These are phyloP conservation scores for Metschnikowia hibisci DNA, from an alignment of 805 yeast species.

Conservation along the genomic window DNA sequence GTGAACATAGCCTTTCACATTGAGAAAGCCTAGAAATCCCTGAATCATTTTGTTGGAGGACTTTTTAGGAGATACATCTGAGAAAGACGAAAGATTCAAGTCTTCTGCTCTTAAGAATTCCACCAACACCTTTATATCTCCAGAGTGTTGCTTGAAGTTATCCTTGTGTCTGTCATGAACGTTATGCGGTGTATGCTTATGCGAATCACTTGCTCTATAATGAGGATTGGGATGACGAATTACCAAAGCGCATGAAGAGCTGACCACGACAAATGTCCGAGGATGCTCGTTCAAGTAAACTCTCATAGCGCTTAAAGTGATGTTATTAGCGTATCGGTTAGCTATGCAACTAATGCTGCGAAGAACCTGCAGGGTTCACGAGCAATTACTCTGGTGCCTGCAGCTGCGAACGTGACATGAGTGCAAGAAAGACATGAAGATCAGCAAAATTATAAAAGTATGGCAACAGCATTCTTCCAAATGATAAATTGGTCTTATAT, in stretches of 20 bases:
- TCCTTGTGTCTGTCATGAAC: slow-evolving; percentile 20
- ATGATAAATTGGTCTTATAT: too few relatives aligned
- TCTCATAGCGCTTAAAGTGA: slow-evolving; percentile 40
- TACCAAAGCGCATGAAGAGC: slow-evolving; percentile 55
- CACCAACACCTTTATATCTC: slow-evolving; percentile 38
- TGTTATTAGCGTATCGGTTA: background rate
- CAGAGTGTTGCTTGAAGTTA: slow-evolving; percentile 17
- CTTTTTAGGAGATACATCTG: slow-evolving; percentile 38
- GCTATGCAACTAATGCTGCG: slow-evolving; percentile 2
- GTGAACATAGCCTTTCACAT: slow-evolving; percentile 50
- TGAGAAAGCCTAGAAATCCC: slow-evolving; percentile 62
- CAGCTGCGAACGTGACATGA: slow-evolving; percentile 1
- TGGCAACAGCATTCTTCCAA: too few relatives aligned
- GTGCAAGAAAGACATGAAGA: background rate
- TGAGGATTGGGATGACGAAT: slow-evolving; percentile 47
- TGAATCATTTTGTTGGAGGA: slow-evolving; percentile 28
- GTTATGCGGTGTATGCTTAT: slow-evolving; percentile 18
- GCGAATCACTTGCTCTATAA: slow-evolving; percentile 19
- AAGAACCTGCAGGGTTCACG: slow-evolving; percentile 4
- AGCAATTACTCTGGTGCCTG: background rate
- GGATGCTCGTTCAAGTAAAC: slow-evolving; percentile 62
- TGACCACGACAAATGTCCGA: slow-evolving; percentile 63
- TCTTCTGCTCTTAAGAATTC: slow-evolving; percentile 47
- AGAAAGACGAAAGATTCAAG: slow-evolving; percentile 38
- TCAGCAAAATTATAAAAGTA: too few relatives aligned